Evolutionary conservation across 148 eudicot species (phyloP), one percentile per base, ranked within the genome.

Genomic region (Gaultheria prostrata): DNA sequence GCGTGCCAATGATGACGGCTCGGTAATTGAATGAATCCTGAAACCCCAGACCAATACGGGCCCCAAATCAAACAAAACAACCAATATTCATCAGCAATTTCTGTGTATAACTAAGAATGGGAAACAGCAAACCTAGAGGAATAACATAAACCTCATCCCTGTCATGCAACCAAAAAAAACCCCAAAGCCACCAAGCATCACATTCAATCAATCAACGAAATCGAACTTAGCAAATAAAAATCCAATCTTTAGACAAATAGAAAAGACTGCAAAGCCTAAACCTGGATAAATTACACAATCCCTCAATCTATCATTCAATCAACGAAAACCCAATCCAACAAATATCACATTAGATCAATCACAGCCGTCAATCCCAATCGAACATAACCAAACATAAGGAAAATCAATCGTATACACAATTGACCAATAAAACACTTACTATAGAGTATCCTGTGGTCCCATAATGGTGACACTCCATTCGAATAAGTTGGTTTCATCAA

Each of bases 381-480:
- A 78, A 21, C 46, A 73, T 9, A 76, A 20, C 46, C 67, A 4
- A 49, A n/a, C 2, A 49, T 46, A 49, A 48, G 30, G 70, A 10
- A 84, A 26, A 24, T 45, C 18, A 45, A 28, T 20, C 61, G 35
- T 76, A 78, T 49, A 49, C 35, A 49, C 35, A 14, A 39, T 30
- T 9, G 56, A 78, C 3, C 43, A 48, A 35, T 48, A 76, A 35
- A 84, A 73, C 30, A 86, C 98, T 82, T 84, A 92, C 97, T 92
- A 93, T 35, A 91, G 88, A 12, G 98, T 95, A 86, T 95, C 98
- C 17, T 95, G 95, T 3, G 97, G 97, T 18, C 98, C 98, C 65
- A 95, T 91, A 82, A 95, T 90, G 49, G 95, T 90, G 32, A 95
- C 97, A 75, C 91, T 92, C 97, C 98, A 95, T 87, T 91, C 94